Conservation (phyloP, 2,329 filamentous ascomycete genomes). For the Tolypocladium capitatum region DNA sequence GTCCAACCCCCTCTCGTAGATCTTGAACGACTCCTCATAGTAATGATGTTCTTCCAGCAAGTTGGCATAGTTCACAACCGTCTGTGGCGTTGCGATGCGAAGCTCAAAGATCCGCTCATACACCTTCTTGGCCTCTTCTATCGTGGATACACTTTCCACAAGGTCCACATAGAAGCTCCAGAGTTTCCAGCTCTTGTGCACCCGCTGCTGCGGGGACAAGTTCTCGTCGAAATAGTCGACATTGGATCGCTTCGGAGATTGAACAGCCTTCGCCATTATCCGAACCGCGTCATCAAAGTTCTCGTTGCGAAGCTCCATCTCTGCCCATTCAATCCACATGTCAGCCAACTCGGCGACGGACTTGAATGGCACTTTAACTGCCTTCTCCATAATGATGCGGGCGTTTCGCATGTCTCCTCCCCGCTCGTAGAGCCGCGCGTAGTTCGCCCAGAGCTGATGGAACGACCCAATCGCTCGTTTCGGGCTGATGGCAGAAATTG, state of each 20-base stretch:
- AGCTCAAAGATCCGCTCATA: conserved; percentile 98
- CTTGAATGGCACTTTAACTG: conserved; percentile 94
- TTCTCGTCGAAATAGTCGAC: conserved; percentile 99
- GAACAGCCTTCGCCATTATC: conserved; percentile 94
- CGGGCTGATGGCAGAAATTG: conserved; percentile 82
- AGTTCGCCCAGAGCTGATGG: conserved; percentile 90
- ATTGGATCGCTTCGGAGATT: conserved; percentile 91
- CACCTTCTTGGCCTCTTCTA: conserved; percentile 86
- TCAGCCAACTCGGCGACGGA: conserved; percentile 94
- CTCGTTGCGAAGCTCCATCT: conserved; percentile 91
- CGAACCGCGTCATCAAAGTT: conserved; percentile 90
- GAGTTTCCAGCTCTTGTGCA: conserved; percentile 98
- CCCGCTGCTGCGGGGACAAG: conserved; percentile 82
- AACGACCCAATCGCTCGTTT: conserved; percentile 92
- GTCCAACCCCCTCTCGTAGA: conserved; percentile 90
- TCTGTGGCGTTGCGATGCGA: conserved; percentile 93
- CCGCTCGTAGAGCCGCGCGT: conserved; percentile 91
- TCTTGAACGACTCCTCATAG: conserved; percentile 94
- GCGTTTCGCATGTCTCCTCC: conserved; percentile 76
- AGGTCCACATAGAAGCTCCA: conserved; percentile 99
- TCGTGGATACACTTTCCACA: conserved; percentile 80
- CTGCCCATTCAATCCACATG: conserved; percentile 98
- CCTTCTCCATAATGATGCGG: conserved; percentile 91
- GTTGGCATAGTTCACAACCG: conserved; percentile 96
- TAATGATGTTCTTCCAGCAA: conserved; percentile 89